Percentiles rank a stretch among this genome's conserved stretches.
Conservation (phyloP, 2,329 filamentous ascomycete genomes). For the Alternaria brassicae region DNA sequence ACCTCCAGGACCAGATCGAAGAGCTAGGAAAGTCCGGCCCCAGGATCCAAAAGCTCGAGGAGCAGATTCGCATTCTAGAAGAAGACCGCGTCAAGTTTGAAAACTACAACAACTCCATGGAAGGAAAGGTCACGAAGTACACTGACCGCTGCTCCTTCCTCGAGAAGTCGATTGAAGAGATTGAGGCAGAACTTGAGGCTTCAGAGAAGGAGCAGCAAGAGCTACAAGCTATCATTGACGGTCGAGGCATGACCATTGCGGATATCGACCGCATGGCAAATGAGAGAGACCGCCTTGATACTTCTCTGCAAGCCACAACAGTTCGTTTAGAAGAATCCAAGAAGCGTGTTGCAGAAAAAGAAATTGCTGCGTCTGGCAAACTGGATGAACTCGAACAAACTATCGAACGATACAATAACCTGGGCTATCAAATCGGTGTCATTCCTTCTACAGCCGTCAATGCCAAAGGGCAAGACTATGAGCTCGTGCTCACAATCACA, state of each 20-base stretch:
- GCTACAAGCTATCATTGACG: constrained; percentile 86
- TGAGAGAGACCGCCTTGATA: constrained; percentile 91
- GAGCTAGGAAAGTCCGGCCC: constrained; percentile 87
- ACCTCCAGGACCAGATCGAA: constrained; percentile 83
- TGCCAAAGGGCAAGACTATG: constrained; percentile 83
- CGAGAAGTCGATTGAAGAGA: constrained; percentile 85
- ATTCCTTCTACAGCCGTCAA: constrained; percentile 86
- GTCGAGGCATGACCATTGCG: constrained; percentile 92
- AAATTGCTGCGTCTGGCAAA: constrained; percentile 82
- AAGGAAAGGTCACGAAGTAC: constrained; percentile 88
- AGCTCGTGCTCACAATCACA: constrained; percentile 82
- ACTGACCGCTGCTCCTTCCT: constrained; percentile 79
- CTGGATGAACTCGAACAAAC: constrained; percentile 91
- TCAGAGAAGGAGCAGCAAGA: constrained; percentile 77
- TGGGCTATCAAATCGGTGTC: constrained; percentile 91
- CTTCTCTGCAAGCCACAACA: constrained; percentile 78
- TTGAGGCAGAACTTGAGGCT: constrained; percentile 84
- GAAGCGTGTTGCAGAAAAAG: constrained; percentile 81
- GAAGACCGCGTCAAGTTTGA: constrained; percentile 96
- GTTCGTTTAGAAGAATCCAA: constrained; percentile 84
- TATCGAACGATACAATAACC: constrained; percentile 90
- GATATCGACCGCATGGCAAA: constrained; percentile 99
- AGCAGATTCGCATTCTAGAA: constrained; percentile 90
- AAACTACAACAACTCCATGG: constrained; percentile 85
- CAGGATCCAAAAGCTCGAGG: constrained; percentile 82